phyloP scores from a whole-genome alignment of 1,284 basidiomycete genomes.

The Melampsora larici-populina region DNA sequence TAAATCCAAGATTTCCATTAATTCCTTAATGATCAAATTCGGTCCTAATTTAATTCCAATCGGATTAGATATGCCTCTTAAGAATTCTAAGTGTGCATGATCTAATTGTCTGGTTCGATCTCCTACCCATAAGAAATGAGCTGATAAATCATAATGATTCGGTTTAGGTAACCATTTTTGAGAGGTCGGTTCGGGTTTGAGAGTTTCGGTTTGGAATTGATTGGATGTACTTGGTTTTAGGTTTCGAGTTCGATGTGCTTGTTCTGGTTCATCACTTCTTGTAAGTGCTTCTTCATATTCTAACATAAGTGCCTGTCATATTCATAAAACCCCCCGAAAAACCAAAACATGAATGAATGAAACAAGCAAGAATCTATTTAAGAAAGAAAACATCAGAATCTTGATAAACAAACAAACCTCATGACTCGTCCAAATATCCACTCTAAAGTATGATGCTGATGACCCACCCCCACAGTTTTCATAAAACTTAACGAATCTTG shows the following conservation, averaged over 20 bases:
- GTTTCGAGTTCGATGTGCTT: conserved; percentile 12
- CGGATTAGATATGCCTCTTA: conserved; percentile 88
- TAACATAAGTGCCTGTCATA: conserved; percentile 84
- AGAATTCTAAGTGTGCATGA: conserved; percentile 86
- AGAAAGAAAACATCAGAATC: too few relatives aligned
- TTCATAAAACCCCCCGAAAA: conserved; percentile 22
- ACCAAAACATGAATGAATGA: background rate
- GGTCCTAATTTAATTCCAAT: conserved; percentile 97
- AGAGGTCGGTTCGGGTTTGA: conserved; percentile 25
- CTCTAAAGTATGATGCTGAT: too few relatives aligned
- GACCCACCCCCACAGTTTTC: conserved; percentile 69
- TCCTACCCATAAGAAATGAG: conserved; percentile 95
- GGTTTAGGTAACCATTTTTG: background rate
- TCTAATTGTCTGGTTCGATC: conserved; percentile 90
- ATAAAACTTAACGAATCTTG: conserved; percentile 92
- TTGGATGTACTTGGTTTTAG: conserved; percentile 43
- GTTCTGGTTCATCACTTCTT: conserved; percentile 54
- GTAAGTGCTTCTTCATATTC: conserved; percentile 91
- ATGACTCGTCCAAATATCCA: conserved; percentile 83
- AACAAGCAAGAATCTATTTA: too few relatives aligned
- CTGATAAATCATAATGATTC: conserved; percentile 72
- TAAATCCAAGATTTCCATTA: conserved; percentile 74
- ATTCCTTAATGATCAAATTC: conserved; percentile 72
- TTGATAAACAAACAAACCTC: conserved; percentile 56
- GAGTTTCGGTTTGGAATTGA: conserved; percentile 44